Percentiles rank a stretch among this genome's conserved stretches.
These are phyloP conservation scores for Leishmania lainsoni DNA, from an alignment of 208 protist genomes.

Conservation along the genomic window DNA sequence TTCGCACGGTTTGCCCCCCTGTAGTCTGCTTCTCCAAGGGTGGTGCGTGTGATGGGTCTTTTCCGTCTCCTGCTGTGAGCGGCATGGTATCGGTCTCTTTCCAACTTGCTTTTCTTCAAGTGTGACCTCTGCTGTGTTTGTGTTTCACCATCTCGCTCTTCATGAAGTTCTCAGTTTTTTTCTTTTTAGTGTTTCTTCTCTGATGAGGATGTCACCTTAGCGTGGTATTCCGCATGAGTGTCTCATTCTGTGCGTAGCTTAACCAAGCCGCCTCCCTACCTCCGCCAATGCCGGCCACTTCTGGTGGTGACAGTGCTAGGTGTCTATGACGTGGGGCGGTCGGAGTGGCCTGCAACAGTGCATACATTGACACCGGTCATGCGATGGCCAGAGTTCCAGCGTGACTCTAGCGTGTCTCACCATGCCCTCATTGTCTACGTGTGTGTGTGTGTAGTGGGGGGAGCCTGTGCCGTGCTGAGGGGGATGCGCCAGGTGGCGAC, in stretches of 20 bases:
- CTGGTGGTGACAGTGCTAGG: not conserved
- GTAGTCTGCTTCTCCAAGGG: not conserved
- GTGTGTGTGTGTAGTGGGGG: not conserved
- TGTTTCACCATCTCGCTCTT: not conserved
- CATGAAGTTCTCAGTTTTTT: too few species aligned
- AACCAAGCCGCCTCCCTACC: not conserved
- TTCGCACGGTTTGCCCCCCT: not conserved
- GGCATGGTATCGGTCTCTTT: not conserved
- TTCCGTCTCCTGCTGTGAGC: not conserved
- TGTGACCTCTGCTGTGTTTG: not conserved
- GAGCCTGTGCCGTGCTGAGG: not conserved
- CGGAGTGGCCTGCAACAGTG: not conserved
- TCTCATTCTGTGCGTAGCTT: not conserved
- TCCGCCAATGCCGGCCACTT: not conserved
- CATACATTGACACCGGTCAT: not conserved
- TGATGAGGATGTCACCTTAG: not conserved
- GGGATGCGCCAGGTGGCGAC: not conserved
- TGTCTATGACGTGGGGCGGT: not conserved
- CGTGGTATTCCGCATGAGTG: not conserved
- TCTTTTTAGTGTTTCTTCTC: not conserved
- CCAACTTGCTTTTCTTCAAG: not conserved
- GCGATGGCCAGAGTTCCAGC: not conserved
- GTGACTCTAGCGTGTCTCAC: not conserved
- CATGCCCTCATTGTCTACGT: not conserved
- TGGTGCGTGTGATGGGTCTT: not conserved